Conservation (phyloP, 2,329 filamentous ascomycete genomes). For the Scytalidium lignicola region DNA sequence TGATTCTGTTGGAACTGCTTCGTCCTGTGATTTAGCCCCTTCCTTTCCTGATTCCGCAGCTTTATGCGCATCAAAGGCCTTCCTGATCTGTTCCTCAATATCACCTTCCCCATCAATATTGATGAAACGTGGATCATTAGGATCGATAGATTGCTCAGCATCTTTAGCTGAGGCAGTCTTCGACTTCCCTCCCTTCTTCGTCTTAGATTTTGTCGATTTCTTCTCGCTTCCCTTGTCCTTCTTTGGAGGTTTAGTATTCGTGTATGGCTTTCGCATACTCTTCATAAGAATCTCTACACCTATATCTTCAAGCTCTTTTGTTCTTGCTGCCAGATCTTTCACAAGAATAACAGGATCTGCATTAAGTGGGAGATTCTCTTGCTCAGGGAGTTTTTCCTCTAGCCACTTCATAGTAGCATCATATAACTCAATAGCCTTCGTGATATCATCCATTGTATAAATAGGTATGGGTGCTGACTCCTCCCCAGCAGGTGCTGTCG, state of each 20-base stretch:
- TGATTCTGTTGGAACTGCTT: neutral
- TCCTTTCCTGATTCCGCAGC: neutral
- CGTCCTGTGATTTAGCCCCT: neutral
- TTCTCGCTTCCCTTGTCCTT: constrained; percentile 33
- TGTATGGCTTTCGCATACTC: constrained; percentile 51
- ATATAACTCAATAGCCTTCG: constrained; percentile 56
- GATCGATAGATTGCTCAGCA: neutral
- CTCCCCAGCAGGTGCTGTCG: constrained; percentile 33
- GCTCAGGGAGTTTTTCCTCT: constrained; percentile 61
- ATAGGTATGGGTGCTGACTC: constrained; percentile 56
- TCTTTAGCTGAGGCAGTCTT: neutral
- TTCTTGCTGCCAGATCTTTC: constrained; percentile 65
- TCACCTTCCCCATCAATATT: neutral
- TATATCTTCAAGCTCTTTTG: constrained; percentile 65
- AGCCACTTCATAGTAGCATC: constrained; percentile 69
- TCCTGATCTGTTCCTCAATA: neutral
- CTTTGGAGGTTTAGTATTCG: constrained; percentile 16
- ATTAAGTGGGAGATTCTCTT: constrained; percentile 62
- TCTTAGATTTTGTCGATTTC: constrained; percentile 23
- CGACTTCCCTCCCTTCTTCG: constrained; percentile 37
- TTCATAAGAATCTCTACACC: constrained; percentile 67
- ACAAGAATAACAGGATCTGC: constrained; percentile 71
- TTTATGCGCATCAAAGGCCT: neutral
- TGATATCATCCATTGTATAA: constrained; percentile 70
- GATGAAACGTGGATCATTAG: neutral